Evolutionary conservation across 139 green algal species (phyloP), one percentile per base, ranked within the genome.

Genomic region (Chlamydomonas sp.): DNA sequence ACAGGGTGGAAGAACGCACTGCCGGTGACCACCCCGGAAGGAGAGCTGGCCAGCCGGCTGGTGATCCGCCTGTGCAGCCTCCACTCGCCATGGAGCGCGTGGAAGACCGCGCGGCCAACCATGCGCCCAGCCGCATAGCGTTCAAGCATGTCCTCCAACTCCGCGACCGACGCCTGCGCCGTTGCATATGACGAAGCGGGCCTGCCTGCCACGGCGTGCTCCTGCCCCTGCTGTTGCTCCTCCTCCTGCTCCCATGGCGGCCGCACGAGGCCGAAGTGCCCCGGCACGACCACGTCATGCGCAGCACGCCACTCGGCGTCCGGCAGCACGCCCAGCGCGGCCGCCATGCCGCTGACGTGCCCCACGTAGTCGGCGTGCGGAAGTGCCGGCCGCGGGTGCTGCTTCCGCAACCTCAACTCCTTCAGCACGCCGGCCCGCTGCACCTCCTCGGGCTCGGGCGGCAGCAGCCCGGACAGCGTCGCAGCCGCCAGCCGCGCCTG

Each of bases 401-500:
- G 68, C 57, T 68, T 3, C 60, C 80, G 67, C 0, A 86, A 49
- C 1, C 58, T 16, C 58, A 78, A 18, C 69, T 86, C 80, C 58
- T 63, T 6, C 14, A 17, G 68, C 63, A 86, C 68, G 68, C 80
- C 69, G 8, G 17, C 80, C 49, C 58, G 58, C 60, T 71, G 58
- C 20, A 62, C 67, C 58, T 57, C 68, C n/a, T 67, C 80, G 4
- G 68, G 31, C 57, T 78, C 68, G 16, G 68, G 16, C 80, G 80
- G 68, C 80, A 78, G 68, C 68, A 8, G 8, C 20, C 80, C 80
- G 1, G 68, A 49, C 17, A 68, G 16, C 16, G 60, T 68, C 59
- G 68, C 80, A 14, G 68, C 80, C 80, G 69, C 80, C 79, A 84
- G 79, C 1, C 79, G 79, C 64, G 63, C 79, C 63, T 86, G 80